Evolutionary conservation across 2,329 filamentous ascomycete genomes (phyloP), one percentile per base, ranked within the genome.

Genomic region (Trichoderma citrinoviride): DNA sequence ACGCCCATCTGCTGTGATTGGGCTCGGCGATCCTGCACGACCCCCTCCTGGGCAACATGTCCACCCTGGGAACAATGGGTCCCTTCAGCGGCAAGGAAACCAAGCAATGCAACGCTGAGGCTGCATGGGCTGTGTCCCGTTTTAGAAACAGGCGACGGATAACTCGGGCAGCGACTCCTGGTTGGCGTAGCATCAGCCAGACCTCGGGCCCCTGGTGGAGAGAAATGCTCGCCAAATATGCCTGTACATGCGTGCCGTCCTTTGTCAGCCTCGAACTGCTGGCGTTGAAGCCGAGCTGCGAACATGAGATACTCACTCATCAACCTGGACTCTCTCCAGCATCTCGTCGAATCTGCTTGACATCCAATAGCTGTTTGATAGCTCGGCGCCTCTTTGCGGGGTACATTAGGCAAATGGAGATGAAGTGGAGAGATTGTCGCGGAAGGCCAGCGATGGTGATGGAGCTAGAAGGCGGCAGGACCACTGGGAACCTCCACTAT

Each of bases 371-470:
- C 27, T 17, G 14, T n/a, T 44, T 27, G 41, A 37, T 62, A 62
- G 58, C 41, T 54, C 37, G 58, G 40, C 58, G 58, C 58, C 58
- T 62, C 25, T 62, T 62, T 62, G 58, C 58, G 58, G 58, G 56
- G 56, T 60, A 49, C 56, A 60, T 60, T 60, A 60, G 56, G 58
- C 40, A 62, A 62, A 50, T 53, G 58, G 58, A 23, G 49, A 62
- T 23, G 58, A 7, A 54, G 58, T 62, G 58, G 58, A 62, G 58
- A 62, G 58, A 53, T 25, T 46, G 14, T n/a, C 19, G 56, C 19
- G 27, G 19, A 58, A 58, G 41, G 33, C 14, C 43, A 47, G 55
- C 25, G 55, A 58, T 58, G 40, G 55, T n/a, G 55, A 60, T 60
- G 40, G 49, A 53, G 58, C 58, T 53, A 62, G 19, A 53, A 14